A percentile compares a stretch with the other conserved stretches of the same genome.
Evolutionary conservation across 257 asterid genomes (phyloP).

Genomic region (Oldenlandia corymbosa): DNA sequence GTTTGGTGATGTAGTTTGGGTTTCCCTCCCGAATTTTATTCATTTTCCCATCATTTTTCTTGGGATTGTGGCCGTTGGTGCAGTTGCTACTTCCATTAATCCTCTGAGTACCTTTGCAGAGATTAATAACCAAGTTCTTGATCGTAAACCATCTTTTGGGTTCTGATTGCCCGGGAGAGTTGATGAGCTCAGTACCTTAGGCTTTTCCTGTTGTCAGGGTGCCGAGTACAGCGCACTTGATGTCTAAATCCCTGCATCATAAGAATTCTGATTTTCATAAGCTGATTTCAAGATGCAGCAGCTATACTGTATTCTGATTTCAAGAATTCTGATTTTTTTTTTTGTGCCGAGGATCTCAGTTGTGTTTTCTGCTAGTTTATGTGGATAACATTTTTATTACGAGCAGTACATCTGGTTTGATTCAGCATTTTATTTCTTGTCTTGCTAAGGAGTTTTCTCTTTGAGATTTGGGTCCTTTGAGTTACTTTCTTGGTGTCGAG

Average conservation of each 20-base stretch:
- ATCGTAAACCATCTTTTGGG: constrained; percentile 40
- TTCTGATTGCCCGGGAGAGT: constrained; percentile 35
- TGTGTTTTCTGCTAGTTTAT: no score
- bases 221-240: constrained; percentile 29
- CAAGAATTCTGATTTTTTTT: no score
- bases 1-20: constrained; percentile 65
- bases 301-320: constrained; percentile 75
- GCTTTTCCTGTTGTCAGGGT: constrained; percentile 46
- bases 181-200: constrained; percentile 34
- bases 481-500: no score
- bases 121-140: constrained; percentile 50
- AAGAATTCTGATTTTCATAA: constrained; percentile 31
- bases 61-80: constrained; percentile 65
- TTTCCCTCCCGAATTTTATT: constrained; percentile 62
- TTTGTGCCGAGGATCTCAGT: no score
- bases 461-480: no score
- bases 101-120: constrained; percentile 56
- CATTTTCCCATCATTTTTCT: constrained; percentile 56
- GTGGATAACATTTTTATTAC: no score
- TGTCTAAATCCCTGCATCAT: constrained; percentile 12
- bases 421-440: no score
- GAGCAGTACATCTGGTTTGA: no score
- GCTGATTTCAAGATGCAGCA: constrained; percentile 53
- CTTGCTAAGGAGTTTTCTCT: no score
- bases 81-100: constrained; percentile 55